These are phyloP conservation scores for Salix koriyanagi DNA, from an alignment of 345 rosid genomes.

Conservation along the genomic window DNA sequence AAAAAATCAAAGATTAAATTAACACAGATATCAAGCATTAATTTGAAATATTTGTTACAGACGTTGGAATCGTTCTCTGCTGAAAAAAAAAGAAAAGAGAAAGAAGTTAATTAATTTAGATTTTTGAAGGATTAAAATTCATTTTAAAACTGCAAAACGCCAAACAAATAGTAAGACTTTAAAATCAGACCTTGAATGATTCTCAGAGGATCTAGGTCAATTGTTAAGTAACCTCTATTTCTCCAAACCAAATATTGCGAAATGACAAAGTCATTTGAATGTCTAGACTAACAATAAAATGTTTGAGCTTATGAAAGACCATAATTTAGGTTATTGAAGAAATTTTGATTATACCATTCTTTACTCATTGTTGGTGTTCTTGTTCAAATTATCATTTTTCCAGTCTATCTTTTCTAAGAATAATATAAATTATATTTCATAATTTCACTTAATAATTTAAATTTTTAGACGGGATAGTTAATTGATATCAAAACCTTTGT, in stretches of 20 bases:
- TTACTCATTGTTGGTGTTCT: background rate
- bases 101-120: no score
- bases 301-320: background rate
- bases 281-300: background rate
- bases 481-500: no score
- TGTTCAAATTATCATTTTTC: background rate
- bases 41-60: background rate
- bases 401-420: background rate
- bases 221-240: background rate
- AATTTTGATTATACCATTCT: background rate
- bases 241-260: background rate
- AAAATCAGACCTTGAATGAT: background rate
- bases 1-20: background rate
- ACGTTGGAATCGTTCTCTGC: background rate
- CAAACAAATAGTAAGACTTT: no score
- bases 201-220: background rate
- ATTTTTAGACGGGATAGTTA: no score
- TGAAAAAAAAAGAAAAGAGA: background rate
- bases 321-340: background rate
- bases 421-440: no score
- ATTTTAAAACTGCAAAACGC: no score
- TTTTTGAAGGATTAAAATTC: no score
- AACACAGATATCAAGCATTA: background rate
- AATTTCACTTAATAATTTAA: no score
- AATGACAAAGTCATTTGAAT: background rate